phyloP scores from a whole-genome alignment of 2,329 filamentous ascomycete species.

The Blastomyces silverae region DNA sequence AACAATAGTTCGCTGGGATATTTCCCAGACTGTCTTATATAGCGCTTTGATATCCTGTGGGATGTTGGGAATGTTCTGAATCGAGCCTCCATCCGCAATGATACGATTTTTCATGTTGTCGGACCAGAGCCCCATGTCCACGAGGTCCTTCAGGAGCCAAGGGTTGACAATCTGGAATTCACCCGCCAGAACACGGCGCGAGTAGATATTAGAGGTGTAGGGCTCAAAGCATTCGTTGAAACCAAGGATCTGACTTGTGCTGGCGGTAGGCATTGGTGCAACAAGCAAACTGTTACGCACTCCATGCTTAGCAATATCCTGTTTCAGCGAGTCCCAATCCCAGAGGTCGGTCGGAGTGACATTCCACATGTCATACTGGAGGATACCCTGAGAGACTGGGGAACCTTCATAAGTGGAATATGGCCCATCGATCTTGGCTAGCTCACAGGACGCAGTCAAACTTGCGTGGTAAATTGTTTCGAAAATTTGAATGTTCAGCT shows the following conservation, averaged over 20 bases:
- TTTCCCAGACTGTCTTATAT: conserved; percentile 99
- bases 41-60: conserved; percentile 90
- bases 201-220: conserved; percentile 99
- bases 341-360: conserved; percentile 89
- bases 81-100: conserved; percentile 90
- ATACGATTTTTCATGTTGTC: conserved; percentile 99
- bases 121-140: conserved; percentile 96
- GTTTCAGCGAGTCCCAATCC: conserved; percentile 89
- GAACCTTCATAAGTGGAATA: conserved; percentile 91
- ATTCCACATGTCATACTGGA: conserved; percentile 99
- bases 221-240: conserved; percentile 99
- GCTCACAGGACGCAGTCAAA: conserved; percentile 77
- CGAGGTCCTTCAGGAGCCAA: conserved; percentile 95
- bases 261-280: conserved; percentile 96
- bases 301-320: conserved; percentile 84
- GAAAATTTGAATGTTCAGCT: conserved; percentile 97
- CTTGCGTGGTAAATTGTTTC: conserved; percentile 99
- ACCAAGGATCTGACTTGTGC: conserved; percentile 93
- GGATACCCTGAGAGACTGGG: conserved; percentile 86
- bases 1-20: conserved; percentile 88
- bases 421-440: conserved; percentile 74
- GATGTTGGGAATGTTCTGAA: conserved; percentile 96
- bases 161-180: conserved; percentile 99
- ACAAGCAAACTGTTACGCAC: conserved; percentile 92
- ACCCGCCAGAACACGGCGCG: conserved; percentile 90